Base-by-base conservation (phyloP, 371 early-diverging fungal genomes). In the Circinella minor region DNA sequence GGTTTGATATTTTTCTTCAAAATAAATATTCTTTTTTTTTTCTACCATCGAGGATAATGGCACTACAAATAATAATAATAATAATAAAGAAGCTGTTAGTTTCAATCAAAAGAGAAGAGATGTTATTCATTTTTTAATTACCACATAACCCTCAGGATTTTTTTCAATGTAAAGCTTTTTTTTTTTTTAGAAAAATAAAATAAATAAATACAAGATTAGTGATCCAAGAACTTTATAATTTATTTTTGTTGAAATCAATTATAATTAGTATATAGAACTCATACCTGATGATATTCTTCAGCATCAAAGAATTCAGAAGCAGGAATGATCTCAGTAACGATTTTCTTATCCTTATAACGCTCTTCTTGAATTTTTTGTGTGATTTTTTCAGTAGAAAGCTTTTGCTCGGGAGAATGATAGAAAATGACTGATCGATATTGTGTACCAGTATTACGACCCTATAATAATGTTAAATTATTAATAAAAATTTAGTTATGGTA, bases 351-450 rank as follows among this genome's bases (percentile, higher is more conserved):
- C 55, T 82, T 76, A 63, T 84, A 88, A 63, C 79, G 80, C 48
- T 77, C 76, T 62, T 89, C 87, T 72, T 93, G 89, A 27, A 87
- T 77, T 55, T 86, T 79, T 0, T 71, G 73, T 60, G 88, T 92
- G 55, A 89, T 90, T 34, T 76, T 75, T 68, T 91, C 87, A 17
- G 96, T 97, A 5, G 86, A 77, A 49, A 71, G 64, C 71, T 88
- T 86, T 77, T 98, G 96, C 71, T 88, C 88, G 3, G 79, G 81
- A 20, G 79, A 79, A 75, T 93, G 92, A 74, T 90, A 93, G 74
- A 93, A 94, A 68, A 97, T 94, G 34, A 87, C 94, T 2, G 92
- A 91, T 20, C 97, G 87, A 81, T 97, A 97, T 80, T 97, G 96
- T 7, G 92, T 87, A 34, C 75, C 74, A 37, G 68, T 49, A 68